Evolutionary conservation across 371 early-diverging fungal genomes (phyloP).

Genomic region (Lichtheimia ramosa): DNA sequence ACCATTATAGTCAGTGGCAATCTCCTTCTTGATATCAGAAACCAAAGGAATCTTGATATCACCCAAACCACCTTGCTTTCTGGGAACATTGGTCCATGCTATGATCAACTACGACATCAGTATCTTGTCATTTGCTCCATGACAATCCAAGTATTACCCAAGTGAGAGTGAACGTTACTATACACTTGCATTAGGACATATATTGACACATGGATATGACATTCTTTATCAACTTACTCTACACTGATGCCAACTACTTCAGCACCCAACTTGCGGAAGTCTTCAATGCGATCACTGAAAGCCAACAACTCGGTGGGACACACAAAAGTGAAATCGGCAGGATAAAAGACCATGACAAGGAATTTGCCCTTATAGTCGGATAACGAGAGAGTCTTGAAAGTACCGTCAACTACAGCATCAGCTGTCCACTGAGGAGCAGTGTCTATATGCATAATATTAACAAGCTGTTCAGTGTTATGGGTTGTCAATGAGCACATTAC

Average conservation of each 20-base stretch:
- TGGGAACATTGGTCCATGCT: conserved; percentile 61
- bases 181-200: conserved; percentile 2
- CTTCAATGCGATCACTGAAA: conserved; percentile 60
- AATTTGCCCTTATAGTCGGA: conserved; percentile 83
- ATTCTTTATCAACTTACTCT: conserved; percentile 55
- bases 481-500: conserved; percentile 4
- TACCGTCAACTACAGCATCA: conserved; percentile 68
- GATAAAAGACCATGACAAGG: conserved; percentile 41
- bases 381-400: conserved; percentile 75
- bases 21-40: conserved; percentile 85
- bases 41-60: conserved; percentile 76
- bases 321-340: conserved; percentile 53
- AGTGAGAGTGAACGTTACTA: conserved; percentile 49
- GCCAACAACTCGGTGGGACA: conserved; percentile 74
- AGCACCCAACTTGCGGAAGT: conserved; percentile 68
- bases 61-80: conserved; percentile 88
- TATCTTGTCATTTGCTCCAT: neutral
- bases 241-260: conserved; percentile 82
- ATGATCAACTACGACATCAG: conserved; percentile 20
- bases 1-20: conserved; percentile 84
- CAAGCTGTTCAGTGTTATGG: neutral
- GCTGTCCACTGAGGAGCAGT: conserved; percentile 75
- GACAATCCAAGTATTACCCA: conserved; percentile 25
- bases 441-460: conserved; percentile 22
- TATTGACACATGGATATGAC: too few species aligned